A percentile compares a stretch with the other conserved stretches of the same genome.
Conservation (phyloP, 2,329 filamentous ascomycete genomes). For the Penicillium psychrosexuale region DNA sequence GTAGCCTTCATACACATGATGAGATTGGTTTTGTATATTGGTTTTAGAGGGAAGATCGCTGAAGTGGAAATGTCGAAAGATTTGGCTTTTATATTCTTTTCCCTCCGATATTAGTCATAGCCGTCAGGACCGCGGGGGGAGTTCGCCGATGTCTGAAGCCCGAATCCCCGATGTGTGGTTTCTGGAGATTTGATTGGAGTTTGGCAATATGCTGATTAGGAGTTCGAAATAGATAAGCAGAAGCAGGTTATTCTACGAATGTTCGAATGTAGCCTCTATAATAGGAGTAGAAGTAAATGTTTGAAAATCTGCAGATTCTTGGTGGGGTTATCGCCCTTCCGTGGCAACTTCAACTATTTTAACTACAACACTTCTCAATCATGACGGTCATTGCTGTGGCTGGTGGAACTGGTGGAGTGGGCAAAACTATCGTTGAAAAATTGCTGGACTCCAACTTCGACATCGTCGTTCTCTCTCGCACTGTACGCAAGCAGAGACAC, state of each 20-base stretch:
- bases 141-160: conserved; percentile 23
- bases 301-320: background rate
- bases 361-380: background rate
- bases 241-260: background rate
- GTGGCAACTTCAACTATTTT: background rate
- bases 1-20: conserved; percentile 64
- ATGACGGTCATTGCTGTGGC: conserved; percentile 48
- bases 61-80: background rate
- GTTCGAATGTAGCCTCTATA: no score
- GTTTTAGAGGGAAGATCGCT: background rate
- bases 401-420: conserved; percentile 49
- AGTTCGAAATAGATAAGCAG: background rate
- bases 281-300: background rate
- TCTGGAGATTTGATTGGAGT: background rate
- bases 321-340: background rate
- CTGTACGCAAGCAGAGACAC: conserved; percentile 27
- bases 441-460: conserved; percentile 36
- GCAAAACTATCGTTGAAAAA: conserved; percentile 48
- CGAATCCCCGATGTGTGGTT: conserved; percentile 22
- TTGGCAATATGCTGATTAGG: background rate
- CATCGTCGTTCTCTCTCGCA: conserved; percentile 44
- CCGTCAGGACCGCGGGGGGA: background rate
- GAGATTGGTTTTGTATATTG: background rate
- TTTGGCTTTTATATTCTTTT: conserved; percentile 18
- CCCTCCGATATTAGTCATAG: conserved; percentile 22